Evolutionary conservation across 495 filamentous ascomycete genomes (phyloP).

Genomic region (Penicillium samsonianum): DNA sequence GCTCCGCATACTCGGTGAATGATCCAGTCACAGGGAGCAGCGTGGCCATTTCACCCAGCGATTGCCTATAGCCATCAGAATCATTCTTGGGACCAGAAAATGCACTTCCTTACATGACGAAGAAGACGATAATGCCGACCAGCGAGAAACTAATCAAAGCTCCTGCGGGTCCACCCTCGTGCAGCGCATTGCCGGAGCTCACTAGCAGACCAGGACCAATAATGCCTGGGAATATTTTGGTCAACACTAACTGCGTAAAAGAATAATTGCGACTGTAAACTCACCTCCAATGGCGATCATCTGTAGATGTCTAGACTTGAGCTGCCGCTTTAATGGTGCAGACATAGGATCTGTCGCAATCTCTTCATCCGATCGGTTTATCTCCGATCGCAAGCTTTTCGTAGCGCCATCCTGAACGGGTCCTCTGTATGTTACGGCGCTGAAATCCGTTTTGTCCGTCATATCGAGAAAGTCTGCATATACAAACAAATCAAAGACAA

Average conservation of each 20-base stretch:
- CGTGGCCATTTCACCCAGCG: slow-evolving; percentile 59
- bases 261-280: not conserved
- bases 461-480: slow-evolving; percentile 4
- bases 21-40: slow-evolving; percentile 55
- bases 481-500: not conserved
- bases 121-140: slow-evolving; percentile 63
- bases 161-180: slow-evolving; percentile 61
- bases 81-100: not conserved
- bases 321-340: slow-evolving; percentile 48
- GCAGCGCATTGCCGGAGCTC: slow-evolving; percentile 62
- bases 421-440: slow-evolving; percentile 15
- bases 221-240: slow-evolving; percentile 29
- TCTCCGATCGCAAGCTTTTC: slow-evolving; percentile 8
- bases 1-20: slow-evolving; percentile 57
- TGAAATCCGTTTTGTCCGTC: slow-evolving; percentile 14
- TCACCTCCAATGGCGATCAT: slow-evolving; percentile 68
- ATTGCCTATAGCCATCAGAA: slow-evolving; percentile 39
- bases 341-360: slow-evolving; percentile 24
- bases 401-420: slow-evolving; percentile 2
- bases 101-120: slow-evolving; percentile 48
- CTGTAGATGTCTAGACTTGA: slow-evolving; percentile 65
- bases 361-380: slow-evolving; percentile 10
- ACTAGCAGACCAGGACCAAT: slow-evolving; percentile 51
- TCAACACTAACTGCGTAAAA: not conserved
- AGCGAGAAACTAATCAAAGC: slow-evolving; percentile 65